A percentile compares a stretch with the other conserved stretches of the same genome.
These are phyloP conservation scores for Pyrenula massariospora DNA, from an alignment of 495 filamentous ascomycete species.

Conservation along the genomic window DNA sequence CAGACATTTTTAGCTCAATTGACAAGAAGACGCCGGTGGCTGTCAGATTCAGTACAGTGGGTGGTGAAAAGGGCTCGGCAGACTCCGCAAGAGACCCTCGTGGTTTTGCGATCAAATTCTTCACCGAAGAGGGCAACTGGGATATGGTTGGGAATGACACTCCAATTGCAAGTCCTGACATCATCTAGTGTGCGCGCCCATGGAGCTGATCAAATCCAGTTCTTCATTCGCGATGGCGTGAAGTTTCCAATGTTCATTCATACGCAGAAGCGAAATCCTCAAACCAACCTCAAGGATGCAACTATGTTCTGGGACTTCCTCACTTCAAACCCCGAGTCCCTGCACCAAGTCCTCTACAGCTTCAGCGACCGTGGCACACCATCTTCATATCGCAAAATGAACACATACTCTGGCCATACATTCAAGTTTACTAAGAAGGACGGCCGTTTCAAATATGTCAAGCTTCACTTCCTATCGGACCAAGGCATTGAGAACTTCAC, in stretches of 20 bases:
- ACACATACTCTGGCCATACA: constrained; percentile 85
- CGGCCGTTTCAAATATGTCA: constrained; percentile 66
- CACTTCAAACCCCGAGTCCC: constrained; percentile 55
- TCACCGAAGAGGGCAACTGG: constrained; percentile 59
- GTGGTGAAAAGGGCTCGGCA: constrained; percentile 63
- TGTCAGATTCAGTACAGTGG: constrained; percentile 72
- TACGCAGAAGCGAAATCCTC: constrained; percentile 68
- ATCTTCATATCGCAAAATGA: constrained; percentile 77
- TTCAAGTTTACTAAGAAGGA: constrained; percentile 61
- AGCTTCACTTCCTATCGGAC: constrained; percentile 69
- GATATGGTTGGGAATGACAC: constrained; percentile 65
- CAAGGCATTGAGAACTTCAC: constrained; percentile 75
- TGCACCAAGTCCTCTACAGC: constrained; percentile 78
- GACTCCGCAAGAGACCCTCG: constrained; percentile 76
- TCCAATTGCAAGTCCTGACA: constrained; percentile 66
- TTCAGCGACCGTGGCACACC: constrained; percentile 75
- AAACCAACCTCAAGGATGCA: constrained; percentile 63
- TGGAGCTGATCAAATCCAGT: too few species aligned
- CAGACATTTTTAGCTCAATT: constrained; percentile 69
- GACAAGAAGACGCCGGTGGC: constrained; percentile 69
- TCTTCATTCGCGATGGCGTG: constrained; percentile 42
- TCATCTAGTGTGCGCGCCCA: constrained; percentile 61
- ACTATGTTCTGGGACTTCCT: constrained; percentile 50
- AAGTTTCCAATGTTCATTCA: constrained; percentile 47
- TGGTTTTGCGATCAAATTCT: constrained; percentile 73